Evolutionary conservation across 208 protist species (phyloP).

Genomic region (Wallacemonas sp.): DNA sequence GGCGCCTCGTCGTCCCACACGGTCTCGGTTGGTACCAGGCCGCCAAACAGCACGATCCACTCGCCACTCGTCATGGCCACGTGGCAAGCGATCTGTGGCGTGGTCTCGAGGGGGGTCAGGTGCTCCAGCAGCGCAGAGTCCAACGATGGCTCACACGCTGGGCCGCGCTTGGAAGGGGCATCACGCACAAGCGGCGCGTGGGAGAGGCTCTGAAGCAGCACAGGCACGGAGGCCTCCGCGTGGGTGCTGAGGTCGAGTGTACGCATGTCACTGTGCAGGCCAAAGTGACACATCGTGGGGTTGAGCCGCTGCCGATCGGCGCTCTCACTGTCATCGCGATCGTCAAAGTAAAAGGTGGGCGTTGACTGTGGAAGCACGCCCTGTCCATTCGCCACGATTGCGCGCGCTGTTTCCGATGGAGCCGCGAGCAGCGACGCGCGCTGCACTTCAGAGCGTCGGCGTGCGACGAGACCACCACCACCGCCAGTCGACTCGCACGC

Average conservation of each 20-base stretch:
- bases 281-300: not conserved
- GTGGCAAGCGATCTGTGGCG: conserved; percentile 52
- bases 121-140: not conserved
- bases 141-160: too few relatives aligned
- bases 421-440: not conserved
- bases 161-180: not conserved
- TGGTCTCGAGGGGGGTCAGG: not conserved
- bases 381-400: not conserved
- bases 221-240: not conserved
- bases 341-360: conserved; percentile 1
- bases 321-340: not conserved
- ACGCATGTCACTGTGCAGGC: not conserved
- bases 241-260: not conserved
- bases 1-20: conserved; percentile 11
- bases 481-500: too few relatives aligned
- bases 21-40: conserved; percentile 18
- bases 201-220: not conserved
- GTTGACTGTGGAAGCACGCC: not conserved
- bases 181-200: not conserved
- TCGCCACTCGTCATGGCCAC: conserved; percentile 37
- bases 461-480: not conserved
- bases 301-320: not conserved
- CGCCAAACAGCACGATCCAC: conserved; percentile 54
- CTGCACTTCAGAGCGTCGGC: conserved; percentile 6
- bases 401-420: not conserved